Conservation (phyloP, 345 rosid species). For the Acer negundo region DNA sequence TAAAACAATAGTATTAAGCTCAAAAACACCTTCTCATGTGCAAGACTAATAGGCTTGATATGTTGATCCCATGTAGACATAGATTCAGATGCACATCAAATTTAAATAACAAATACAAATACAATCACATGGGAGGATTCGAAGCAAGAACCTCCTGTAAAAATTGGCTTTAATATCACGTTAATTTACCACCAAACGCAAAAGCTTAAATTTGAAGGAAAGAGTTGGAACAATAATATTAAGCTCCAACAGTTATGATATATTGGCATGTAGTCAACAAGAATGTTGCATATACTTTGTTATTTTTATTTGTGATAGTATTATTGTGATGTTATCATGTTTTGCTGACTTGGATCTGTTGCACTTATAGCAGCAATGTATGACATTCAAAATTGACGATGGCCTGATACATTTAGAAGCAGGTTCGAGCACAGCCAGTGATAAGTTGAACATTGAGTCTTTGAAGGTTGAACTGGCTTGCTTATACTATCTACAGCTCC, state of each 20-base stretch:
- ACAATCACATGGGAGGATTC: slow-evolving; percentile 1
- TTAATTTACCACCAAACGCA: no score
- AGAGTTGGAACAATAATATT: not conserved
- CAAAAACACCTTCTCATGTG: not conserved
- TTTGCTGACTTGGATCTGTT: slow-evolving; percentile 23
- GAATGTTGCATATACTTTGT: not conserved
- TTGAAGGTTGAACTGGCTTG: slow-evolving; percentile 83
- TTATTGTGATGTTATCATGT: not conserved
- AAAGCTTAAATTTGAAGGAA: no score
- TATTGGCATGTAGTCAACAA: not conserved
- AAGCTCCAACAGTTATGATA: not conserved
- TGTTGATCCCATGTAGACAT: not conserved
- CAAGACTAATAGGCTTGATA: not conserved
- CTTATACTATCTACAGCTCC: slow-evolving; percentile 76
- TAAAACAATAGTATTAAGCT: not conserved
- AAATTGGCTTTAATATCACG: not conserved
- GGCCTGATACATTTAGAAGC: slow-evolving; percentile 42
- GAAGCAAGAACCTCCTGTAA: not conserved
- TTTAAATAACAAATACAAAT: not conserved
- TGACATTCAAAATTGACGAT: slow-evolving; percentile 61
- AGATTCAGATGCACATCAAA: not conserved
- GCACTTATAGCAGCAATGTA: slow-evolving; percentile 49
- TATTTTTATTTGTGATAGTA: not conserved
- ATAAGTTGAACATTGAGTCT: slow-evolving; percentile 48
- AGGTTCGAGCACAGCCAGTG: slow-evolving; percentile 36